Base-by-base conservation (phyloP, 805 yeast species). In the Clavispora carvajalis region DNA sequence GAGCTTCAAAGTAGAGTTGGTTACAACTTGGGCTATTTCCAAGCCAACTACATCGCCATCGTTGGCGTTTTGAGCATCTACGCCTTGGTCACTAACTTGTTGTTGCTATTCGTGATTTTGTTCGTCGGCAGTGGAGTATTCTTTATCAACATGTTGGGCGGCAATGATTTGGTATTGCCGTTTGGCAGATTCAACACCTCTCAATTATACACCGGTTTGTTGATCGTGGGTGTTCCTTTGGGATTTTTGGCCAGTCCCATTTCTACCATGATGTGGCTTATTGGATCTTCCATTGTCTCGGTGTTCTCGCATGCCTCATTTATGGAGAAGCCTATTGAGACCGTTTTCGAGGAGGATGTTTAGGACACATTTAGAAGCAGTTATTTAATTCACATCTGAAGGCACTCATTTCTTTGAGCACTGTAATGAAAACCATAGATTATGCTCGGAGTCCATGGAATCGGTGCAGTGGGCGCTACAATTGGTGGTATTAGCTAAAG, bases 241-340 rank as follows among this genome's bases (percentile, higher is more conserved):
- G 91, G 91, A 18, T 76, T 93, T 54, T 69, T 88, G 47, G 95
- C 97, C 17, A 82, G 91, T 49, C 97, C 98, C 21, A 71, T 93
- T 47, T 77, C 91, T 38, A 85, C 97, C 4, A 62, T 93, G 62
- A 73, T 93, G 71, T 93, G 98, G 98, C 76, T 91, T 52, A 75
- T 85, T 52, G 93, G 95, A 52, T 85, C 95, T 12, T 82, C 93
- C 29, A 82, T 83, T 21, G 82, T 82, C 36, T 62, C 84, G 26
- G 85, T 91, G 30, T 67, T 89, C 35, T 75, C 88, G 3, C 99
- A 93, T 63, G 99, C 97, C 34, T 72, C 90, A 3, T 70, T 91
- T 47, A 73, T 93, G 77, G 98, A 93, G 59, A 93, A 91, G 67
- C 99, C 99, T 16, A 82, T 90, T 45, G 98, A 93, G 67, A 81